phyloP scores from a whole-genome alignment of 805 yeast genomes.

The Candida namnaoensis region DNA sequence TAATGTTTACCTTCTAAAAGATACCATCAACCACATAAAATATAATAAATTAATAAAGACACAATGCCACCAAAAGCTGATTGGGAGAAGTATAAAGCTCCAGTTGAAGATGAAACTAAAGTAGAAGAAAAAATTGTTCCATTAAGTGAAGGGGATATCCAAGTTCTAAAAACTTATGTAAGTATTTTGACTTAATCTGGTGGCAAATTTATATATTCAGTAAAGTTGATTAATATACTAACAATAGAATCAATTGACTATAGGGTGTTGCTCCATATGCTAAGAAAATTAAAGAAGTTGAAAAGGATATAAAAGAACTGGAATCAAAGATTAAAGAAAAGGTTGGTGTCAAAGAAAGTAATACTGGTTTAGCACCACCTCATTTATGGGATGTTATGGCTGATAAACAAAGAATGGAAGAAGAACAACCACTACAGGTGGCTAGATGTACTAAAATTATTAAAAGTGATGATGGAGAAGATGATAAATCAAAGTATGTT shows the following conservation, averaged over 20 bases:
- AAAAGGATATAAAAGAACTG: slow-evolving; percentile 76
- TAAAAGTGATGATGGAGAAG: slow-evolving; percentile 54
- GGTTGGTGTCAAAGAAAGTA: slow-evolving; percentile 90
- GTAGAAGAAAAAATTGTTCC: slow-evolving; percentile 75
- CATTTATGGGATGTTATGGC: slow-evolving; percentile 97
- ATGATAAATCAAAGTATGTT: slow-evolving; percentile 85
- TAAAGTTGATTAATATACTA: slow-evolving; percentile 2
- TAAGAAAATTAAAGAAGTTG: slow-evolving; percentile 67
- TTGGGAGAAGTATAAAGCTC: slow-evolving; percentile 95
- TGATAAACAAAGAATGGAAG: slow-evolving; percentile 86
- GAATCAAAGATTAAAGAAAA: slow-evolving; percentile 89
- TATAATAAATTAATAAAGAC: too few species aligned
- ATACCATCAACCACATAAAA: too few species aligned
- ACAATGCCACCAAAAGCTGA: slow-evolving; percentile 93
- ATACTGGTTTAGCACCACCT: slow-evolving; percentile 96
- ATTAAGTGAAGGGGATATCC: slow-evolving; percentile 92
- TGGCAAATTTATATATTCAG: not conserved
- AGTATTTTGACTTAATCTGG: slow-evolving; percentile 8
- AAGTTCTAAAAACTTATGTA: slow-evolving; percentile 84
- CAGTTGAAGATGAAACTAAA: slow-evolving; percentile 54
- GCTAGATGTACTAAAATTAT: slow-evolving; percentile 98
- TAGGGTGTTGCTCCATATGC: slow-evolving; percentile 95
- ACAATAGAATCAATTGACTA: not conserved
- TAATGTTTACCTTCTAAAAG: too few species aligned
- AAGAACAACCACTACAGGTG: slow-evolving; percentile 95